Percentiles rank a stretch among this genome's conserved stretches.
Conservation (phyloP, 352 stramenopile species). For the Globisporangium nagaii region DNA sequence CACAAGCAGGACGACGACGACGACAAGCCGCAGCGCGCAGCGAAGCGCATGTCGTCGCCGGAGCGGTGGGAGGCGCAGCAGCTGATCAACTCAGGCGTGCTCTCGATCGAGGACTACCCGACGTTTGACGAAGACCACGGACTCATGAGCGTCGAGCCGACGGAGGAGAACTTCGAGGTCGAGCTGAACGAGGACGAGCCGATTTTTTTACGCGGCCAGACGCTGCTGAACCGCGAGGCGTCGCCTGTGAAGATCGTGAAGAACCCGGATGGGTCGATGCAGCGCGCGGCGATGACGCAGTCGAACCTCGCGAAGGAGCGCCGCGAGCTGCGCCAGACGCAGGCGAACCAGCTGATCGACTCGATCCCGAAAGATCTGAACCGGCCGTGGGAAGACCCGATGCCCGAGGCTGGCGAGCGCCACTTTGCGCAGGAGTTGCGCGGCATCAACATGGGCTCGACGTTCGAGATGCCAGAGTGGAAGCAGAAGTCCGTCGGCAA, state of each 20-base stretch:
- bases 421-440: conserved; percentile 97
- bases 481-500: conserved; percentile 97
- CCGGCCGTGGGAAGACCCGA: conserved; percentile 97
- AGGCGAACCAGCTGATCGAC: conserved; percentile 96
- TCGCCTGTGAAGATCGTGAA: conserved; percentile 98
- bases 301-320: conserved; percentile 96
- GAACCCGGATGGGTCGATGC: conserved; percentile 98
- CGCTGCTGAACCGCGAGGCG: conserved; percentile 85
- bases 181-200: conserved; percentile 97
- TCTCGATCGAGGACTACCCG: conserved; percentile 97
- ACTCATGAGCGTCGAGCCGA: conserved; percentile 74
- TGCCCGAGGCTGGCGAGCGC: conserved; percentile 95
- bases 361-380: conserved; percentile 99
- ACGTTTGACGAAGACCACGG: conserved; percentile 96
- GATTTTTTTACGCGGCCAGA: conserved; percentile 95
- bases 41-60: conserved; percentile 92
- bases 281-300: conserved; percentile 97
- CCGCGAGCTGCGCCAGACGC: conserved; percentile 94
- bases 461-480: conserved; percentile 94
- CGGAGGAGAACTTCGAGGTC: conserved; percentile 89
- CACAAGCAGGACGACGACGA: conserved; percentile 65
- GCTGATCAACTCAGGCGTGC: conserved; percentile 96
- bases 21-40: conserved; percentile 58
- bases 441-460: conserved; percentile 88
- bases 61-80: conserved; percentile 97